Conservation (phyloP, 129 eudicot species). For the Ambrosia trifida region DNA sequence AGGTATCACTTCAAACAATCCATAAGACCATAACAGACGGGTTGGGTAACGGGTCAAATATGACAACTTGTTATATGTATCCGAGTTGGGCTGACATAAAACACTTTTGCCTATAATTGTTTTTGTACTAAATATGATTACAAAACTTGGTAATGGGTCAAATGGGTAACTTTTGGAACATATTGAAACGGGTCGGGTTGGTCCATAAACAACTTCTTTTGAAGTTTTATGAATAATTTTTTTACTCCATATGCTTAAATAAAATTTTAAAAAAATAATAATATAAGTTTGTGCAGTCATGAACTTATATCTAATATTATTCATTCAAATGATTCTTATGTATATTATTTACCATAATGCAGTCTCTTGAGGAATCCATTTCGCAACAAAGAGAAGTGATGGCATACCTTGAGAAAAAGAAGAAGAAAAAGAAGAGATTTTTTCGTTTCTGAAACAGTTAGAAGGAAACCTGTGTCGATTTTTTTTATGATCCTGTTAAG, state of each 20-base stretch:
- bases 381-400: constrained; percentile 60
- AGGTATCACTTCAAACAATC: constrained; percentile 48
- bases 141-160: neutral
- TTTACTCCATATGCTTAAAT: neutral
- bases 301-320: neutral
- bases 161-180: constrained; percentile 3
- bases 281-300: constrained; percentile 7
- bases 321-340: neutral
- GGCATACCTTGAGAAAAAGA: constrained; percentile 72
- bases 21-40: neutral
- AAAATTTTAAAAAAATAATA: neutral
- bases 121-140: no score
- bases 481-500: constrained; percentile 22
- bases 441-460: constrained; percentile 44
- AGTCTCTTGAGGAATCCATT: constrained; percentile 69
- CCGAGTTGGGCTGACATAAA: neutral
- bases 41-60: neutral
- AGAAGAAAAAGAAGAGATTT: constrained; percentile 82
- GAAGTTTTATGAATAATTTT: neutral
- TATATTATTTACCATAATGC: constrained; percentile 1
- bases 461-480: constrained; percentile 19
- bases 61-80: neutral
- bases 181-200: neutral
- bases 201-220: neutral
- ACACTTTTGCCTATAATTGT: neutral